phyloP scores from a whole-genome alignment of 306 rosid genomes.

The Pueraria montana region DNA sequence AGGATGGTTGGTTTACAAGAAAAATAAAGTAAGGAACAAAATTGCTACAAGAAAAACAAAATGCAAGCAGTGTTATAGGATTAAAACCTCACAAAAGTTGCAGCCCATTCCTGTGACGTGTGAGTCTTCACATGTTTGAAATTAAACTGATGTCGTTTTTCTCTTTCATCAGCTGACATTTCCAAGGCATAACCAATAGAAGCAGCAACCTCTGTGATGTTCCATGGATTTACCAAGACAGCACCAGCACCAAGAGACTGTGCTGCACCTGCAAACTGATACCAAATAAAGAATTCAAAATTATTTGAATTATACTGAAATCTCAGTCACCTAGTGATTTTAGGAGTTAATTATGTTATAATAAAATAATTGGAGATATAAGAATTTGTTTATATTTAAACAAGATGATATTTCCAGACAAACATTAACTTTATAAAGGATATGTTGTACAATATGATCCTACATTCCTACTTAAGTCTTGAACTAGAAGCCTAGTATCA shows the following conservation, averaged over 20 bases:
- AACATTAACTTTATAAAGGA: not conserved
- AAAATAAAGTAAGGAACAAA: not conserved
- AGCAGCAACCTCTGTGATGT: slow-evolving; percentile 89
- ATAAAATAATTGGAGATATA: not conserved
- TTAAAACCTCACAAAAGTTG: slow-evolving; percentile 90
- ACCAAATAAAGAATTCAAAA: slow-evolving; percentile 41
- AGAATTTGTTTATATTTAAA: not conserved
- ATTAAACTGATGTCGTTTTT: slow-evolving; percentile 90
- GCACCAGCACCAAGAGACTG: slow-evolving; percentile 99
- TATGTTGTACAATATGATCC: slow-evolving; percentile 14
- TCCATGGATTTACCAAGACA: slow-evolving; percentile 96
- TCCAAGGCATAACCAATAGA: slow-evolving; percentile 91
- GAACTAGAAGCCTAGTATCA: slow-evolving; percentile 20
- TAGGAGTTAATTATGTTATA: not conserved
- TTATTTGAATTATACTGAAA: slow-evolving; percentile 35
- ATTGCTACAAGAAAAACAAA: slow-evolving; percentile 32
- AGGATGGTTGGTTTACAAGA: slow-evolving; percentile 6
- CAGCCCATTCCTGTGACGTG: slow-evolving; percentile 99
- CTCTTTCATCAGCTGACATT: slow-evolving; percentile 95
- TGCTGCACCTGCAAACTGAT: slow-evolving; percentile 99
- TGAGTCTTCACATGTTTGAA: slow-evolving; percentile 95
- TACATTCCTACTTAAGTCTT: not conserved
- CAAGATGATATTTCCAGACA: slow-evolving; percentile 26
- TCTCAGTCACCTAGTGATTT: slow-evolving; percentile 19
- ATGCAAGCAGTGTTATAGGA: slow-evolving; percentile 35